These are phyloP conservation scores for Leccinum fibrillosum DNA, from an alignment of 768 basidiomycete species.

Conservation along the genomic window DNA sequence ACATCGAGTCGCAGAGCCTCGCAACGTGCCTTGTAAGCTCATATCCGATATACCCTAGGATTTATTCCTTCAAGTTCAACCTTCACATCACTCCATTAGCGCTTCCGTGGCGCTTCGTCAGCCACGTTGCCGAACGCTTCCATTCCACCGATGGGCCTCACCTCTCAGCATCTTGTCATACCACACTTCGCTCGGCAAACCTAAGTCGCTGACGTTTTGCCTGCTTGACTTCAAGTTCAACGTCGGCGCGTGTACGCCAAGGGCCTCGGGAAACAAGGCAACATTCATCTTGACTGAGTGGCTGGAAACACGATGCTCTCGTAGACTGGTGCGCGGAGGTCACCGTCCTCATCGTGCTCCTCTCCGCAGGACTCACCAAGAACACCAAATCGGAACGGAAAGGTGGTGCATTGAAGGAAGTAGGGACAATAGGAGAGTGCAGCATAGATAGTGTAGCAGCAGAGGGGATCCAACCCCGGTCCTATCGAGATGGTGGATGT, in stretches of 20 bases:
- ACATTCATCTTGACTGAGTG: conserved; percentile 78
- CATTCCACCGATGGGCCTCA: background rate
- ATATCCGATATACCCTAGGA: background rate
- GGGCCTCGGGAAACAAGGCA: conserved; percentile 74
- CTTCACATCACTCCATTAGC: too few relatives aligned
- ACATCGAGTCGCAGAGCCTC: too few relatives aligned
- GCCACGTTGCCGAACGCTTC: background rate
- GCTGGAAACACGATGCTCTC: conserved; percentile 34
- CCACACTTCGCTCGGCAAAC: background rate
- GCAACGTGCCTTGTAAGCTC: background rate
- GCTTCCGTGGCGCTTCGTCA: too few relatives aligned
- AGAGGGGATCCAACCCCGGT: too few relatives aligned
- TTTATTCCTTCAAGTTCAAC: too few relatives aligned
- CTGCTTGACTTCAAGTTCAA: too few relatives aligned
- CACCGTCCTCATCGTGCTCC: conserved; percentile 71
- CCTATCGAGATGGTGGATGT: background rate
- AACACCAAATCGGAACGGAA: conserved; percentile 40
- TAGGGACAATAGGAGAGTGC: conserved; percentile 57
- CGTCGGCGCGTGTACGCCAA: conserved; percentile 35
- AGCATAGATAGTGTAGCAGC: background rate
- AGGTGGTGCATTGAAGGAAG: conserved; percentile 48
- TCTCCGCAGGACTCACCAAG: conserved; percentile 71
- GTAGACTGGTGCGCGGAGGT: conserved; percentile 46
- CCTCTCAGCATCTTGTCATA: background rate
- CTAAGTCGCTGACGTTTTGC: too few relatives aligned